Evolutionary conservation across 371 early-diverging fungal genomes (phyloP).

Genomic region (Coemansia sp.): DNA sequence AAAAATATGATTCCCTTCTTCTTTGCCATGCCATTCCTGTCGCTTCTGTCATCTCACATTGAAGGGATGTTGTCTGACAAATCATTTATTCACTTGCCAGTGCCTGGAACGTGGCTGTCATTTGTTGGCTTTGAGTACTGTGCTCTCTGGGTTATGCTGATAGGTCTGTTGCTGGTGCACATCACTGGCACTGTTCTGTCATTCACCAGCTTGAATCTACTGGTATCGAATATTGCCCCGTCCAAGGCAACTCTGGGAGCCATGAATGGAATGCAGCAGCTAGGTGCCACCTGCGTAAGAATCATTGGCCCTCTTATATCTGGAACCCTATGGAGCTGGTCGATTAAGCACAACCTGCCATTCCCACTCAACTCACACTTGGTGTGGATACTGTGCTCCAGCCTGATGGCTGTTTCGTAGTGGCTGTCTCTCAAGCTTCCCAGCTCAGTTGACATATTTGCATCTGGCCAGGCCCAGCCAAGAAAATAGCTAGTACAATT

Average conservation of each 20-base stretch:
- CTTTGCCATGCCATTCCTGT: slow-evolving; percentile 52
- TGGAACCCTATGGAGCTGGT: slow-evolving; percentile 40
- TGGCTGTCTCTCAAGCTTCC: slow-evolving; percentile 19
- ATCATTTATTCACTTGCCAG: background rate
- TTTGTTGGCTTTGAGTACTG: background rate
- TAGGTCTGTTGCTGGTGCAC: slow-evolving; percentile 14
- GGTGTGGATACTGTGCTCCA: slow-evolving; percentile 29
- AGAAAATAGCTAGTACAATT: too few relatives aligned
- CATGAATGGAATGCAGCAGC: slow-evolving; percentile 49
- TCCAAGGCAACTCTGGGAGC: slow-evolving; percentile 31
- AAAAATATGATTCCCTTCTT: slow-evolving; percentile 52
- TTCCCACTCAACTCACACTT: slow-evolving; percentile 48
- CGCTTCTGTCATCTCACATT: slow-evolving; percentile 12
- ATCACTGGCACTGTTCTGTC: slow-evolving; percentile 16
- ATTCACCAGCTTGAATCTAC: slow-evolving; percentile 40
- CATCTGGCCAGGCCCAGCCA: background rate
- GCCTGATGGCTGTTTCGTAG: slow-evolving; percentile 3
- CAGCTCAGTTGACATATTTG: slow-evolving; percentile 29
- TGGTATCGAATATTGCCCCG: slow-evolving; percentile 43
- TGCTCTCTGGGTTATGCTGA: slow-evolving; percentile 27
- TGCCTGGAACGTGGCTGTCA: background rate
- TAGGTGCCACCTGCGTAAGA: slow-evolving; percentile 21
- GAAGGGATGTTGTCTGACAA: background rate
- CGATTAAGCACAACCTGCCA: slow-evolving; percentile 26
- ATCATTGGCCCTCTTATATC: slow-evolving; percentile 36